A percentile compares a stretch with the other conserved stretches of the same genome.
These are phyloP conservation scores for Sparassis latifolia DNA, from an alignment of 1,284 basidiomycete species.

Conservation along the genomic window DNA sequence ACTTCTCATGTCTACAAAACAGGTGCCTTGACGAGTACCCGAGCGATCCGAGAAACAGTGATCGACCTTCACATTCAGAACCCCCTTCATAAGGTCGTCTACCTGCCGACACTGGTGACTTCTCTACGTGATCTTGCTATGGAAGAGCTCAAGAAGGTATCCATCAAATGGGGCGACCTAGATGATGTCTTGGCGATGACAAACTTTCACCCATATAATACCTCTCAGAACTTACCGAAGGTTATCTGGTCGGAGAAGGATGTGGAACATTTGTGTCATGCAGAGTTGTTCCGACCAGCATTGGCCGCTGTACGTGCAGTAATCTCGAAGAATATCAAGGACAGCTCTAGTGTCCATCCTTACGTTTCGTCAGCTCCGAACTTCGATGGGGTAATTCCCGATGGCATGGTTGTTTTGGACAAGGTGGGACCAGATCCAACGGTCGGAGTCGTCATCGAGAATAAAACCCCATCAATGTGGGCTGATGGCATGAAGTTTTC, in stretches of 20 bases:
- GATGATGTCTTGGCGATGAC: neutral
- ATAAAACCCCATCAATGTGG: neutral
- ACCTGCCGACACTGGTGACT: neutral
- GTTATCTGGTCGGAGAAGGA: neutral
- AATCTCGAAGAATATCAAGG: neutral
- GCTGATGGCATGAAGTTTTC: neutral
- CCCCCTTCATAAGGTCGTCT: neutral
- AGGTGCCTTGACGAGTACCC: neutral
- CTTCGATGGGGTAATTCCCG: neutral
- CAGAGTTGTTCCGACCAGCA: neutral
- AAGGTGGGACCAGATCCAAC: neutral
- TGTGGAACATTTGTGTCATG: neutral
- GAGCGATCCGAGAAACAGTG: neutral
- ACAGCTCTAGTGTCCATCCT: neutral
- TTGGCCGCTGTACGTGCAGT: neutral
- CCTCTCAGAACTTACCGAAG: neutral
- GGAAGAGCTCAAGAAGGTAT: neutral
- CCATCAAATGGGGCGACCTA: neutral
- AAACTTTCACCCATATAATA: neutral
- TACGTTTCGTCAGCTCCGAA: neutral
- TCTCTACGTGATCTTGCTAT: neutral
- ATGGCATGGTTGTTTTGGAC: neutral
- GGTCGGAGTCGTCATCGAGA: neutral
- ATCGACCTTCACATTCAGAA: neutral
- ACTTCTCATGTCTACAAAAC: neutral